Evolutionary conservation across 176 grass and related monocot species (phyloP), one percentile per base, ranked within the genome.

Genomic region (Areca catechu): DNA sequence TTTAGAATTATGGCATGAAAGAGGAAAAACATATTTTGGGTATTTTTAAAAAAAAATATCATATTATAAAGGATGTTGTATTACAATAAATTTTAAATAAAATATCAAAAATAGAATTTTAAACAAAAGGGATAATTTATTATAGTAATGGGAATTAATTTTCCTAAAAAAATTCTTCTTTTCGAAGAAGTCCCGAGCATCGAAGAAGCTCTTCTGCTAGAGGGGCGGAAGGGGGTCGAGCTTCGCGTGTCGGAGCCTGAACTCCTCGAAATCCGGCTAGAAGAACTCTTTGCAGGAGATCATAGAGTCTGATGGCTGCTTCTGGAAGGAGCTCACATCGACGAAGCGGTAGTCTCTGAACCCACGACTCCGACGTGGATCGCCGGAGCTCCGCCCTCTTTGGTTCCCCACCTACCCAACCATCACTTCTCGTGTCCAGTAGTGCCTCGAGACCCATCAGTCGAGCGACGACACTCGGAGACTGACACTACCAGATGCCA

Each of bases 401-500:
- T 16, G 37, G 34, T 10, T 43, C 10, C 34, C 34, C 34, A 6
- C 27, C 7, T 16, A 51, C 51, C 23, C 24, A 57, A 9, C 15
- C 20, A 15, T 30, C 34, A 7, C 54, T 20, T 22, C 51, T 47
- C 0, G 24, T 22, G 14, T 29, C 23, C 21, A 72, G 79, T 3
- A 82, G 74, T 24, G 54, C 59, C 17, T 82, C 79, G 19, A 82
- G 48, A 50, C 79, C 79, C 79, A 82, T 82, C 54, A 82, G 51
- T 10, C 72, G 66, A 23, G 72, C 79, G 1, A 82, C 79, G 1
- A 74, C 79, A 7, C 79, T 74, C 2, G 79, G 79, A 1, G 79
- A 82, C 1, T 60, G 79, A 7, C 55, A 60, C 27, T 65, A 60
- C 47, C 67, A n/a, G n/a, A n/a, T n/a, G n/a, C n/a, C n/a, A n/a